Conservation (phyloP, 2,329 filamentous ascomycete species). For the Diaporthe vexans region DNA sequence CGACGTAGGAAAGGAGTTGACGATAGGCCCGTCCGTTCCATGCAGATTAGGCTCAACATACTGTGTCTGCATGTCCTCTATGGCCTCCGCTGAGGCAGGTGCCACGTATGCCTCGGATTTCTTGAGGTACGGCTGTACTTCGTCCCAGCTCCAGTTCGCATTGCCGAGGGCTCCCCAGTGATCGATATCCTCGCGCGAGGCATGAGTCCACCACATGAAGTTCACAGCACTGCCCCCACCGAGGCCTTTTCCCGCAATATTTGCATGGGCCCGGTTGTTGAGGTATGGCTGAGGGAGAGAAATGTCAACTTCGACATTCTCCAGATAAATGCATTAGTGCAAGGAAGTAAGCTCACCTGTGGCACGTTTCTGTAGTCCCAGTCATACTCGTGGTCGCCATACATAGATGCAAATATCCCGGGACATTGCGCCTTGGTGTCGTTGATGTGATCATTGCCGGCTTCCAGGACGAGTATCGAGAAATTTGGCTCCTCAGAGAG, state of each 20-base stretch:
- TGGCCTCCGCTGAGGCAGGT: background rate
- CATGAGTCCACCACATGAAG: conserved; percentile 12
- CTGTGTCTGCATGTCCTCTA: conserved; percentile 16
- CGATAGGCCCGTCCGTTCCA: background rate
- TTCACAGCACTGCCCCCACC: conserved; percentile 15
- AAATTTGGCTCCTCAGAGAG: conserved; percentile 23
- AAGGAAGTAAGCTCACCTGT: background rate
- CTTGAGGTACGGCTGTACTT: conserved; percentile 10
- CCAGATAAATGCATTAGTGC: no score
- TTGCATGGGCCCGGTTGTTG: background rate
- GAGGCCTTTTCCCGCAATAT: conserved; percentile 2
- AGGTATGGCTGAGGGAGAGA: conserved; percentile 1
- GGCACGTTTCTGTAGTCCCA: conserved; percentile 11
- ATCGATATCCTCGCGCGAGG: background rate
- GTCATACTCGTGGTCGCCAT: conserved; percentile 19
- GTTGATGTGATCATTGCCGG: conserved; percentile 11
- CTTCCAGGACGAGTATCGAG: conserved; percentile 27
- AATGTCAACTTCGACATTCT: background rate
- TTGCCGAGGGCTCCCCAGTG: background rate
- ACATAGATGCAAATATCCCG: conserved; percentile 15
- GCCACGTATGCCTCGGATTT: background rate
- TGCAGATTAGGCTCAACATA: background rate
- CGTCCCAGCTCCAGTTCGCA: conserved; percentile 1
- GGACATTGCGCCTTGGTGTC: conserved; percentile 27
- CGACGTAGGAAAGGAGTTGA: conserved; percentile 11